Percentiles rank a stretch among this genome's conserved stretches.
phyloP scores from a whole-genome alignment of 768 basidiomycete species.

The Phanerochaete sordida region DNA sequence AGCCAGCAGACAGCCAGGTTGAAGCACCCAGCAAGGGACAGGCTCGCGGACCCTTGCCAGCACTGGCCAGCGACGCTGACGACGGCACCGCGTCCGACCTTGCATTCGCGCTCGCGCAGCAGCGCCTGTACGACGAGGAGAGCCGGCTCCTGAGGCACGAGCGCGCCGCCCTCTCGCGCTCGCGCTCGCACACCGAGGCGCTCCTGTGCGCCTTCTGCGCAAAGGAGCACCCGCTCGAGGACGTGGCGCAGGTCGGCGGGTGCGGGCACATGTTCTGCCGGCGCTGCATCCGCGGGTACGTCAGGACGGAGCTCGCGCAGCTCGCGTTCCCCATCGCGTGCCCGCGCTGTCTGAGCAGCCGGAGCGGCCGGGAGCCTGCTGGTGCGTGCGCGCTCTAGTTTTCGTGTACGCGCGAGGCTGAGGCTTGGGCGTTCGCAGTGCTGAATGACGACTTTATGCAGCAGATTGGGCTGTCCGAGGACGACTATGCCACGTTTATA shows the following conservation, averaged over 20 bases:
- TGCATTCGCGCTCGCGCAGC: constrained; percentile 29
- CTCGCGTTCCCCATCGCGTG: constrained; percentile 59
- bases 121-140: constrained; percentile 39
- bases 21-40: background rate
- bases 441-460: constrained; percentile 38
- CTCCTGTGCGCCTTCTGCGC: constrained; percentile 58
- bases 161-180: constrained; percentile 15
- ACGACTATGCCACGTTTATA: constrained; percentile 36
- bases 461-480: constrained; percentile 42
- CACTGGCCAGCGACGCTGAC: background rate
- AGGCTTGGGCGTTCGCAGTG: constrained; percentile 33
- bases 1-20: too few species aligned
- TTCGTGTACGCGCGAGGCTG: too few species aligned
- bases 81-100: constrained; percentile 11
- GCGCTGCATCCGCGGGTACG: constrained; percentile 42
- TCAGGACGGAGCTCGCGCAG: constrained; percentile 44
- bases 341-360: constrained; percentile 46
- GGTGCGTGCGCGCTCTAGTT: too few species aligned
- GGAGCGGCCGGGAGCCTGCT: constrained; percentile 20
- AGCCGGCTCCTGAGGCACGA: constrained; percentile 34
- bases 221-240: constrained; percentile 42
- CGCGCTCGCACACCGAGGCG: constrained; percentile 26
- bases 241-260: constrained; percentile 35
- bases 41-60: too few species aligned
- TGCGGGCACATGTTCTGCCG: constrained; percentile 57